Base-by-base conservation (phyloP, 192 early-diverging fungal species). In the Chytriomyces sp. region DNA sequence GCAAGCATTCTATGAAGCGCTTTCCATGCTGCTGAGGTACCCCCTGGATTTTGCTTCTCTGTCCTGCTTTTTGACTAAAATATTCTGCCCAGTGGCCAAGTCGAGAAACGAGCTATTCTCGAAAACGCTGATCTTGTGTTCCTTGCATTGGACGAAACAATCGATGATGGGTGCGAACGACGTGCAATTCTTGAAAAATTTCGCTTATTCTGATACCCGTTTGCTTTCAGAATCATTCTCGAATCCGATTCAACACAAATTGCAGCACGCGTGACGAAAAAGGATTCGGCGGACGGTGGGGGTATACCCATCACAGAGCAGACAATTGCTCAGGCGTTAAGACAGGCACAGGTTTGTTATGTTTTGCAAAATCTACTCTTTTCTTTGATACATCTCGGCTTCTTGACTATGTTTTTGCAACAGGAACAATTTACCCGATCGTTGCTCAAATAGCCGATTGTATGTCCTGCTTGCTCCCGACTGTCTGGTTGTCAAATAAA, bases 91-190 rank as follows among this genome's bases (percentile, higher is more conserved):
- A 93, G 91, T 85, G 93, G 93, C 66, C 94, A 95, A 80, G 89
- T 97, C 53, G 96, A 97, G 82, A 97, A 96, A 83, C 89, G 95
- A 64, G 86, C 89, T 50, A 85, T 99, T 16, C 80, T 98, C 72
- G 95, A 98, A 79, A 95, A 94, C 84, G 84, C 95, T 47, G 97
- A 99, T 85, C 86, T 96, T 68, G 93, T 96, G 0, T 89, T 94
- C 57, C 88, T 99, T 46, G 91, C 92, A 5, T 81, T 99, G 50
- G 97, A 99, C 83, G 97, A 99, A 78, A 91, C 93, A 47, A 91
- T 99, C 43, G 97, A 99, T 81, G 94, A 96, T 75, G 97, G 94
- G 93, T 95, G 66, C 11, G n/a, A n/a, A n/a, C n/a, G n/a, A n/a
- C n/a, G n/a, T n/a, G n/a, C n/a, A n/a, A n/a, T n/a, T n/a, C 64